Conservation (phyloP, 1,139 yeast genomes). For the Yamadazyma triangularis region DNA sequence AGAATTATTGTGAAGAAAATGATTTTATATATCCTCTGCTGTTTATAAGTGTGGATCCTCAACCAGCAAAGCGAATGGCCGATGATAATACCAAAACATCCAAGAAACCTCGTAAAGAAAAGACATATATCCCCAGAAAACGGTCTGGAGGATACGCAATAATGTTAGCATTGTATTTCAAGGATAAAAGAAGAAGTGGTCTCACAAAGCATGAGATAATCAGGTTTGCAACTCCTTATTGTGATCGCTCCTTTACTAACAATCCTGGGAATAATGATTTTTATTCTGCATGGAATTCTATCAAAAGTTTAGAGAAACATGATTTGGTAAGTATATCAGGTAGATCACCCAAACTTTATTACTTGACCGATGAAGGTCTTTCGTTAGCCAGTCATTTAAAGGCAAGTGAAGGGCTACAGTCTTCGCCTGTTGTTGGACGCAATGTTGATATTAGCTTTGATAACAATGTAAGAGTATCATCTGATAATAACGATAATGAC, state of each 20-base stretch:
- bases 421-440: slow-evolving; percentile 19
- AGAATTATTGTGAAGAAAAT: slow-evolving; percentile 42
- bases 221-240: slow-evolving; percentile 52
- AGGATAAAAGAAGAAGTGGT: slow-evolving; percentile 48
- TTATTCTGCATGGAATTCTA: slow-evolving; percentile 77
- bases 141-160: slow-evolving; percentile 90
- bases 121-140: slow-evolving; percentile 66
- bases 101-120: slow-evolving; percentile 21
- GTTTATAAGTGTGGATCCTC: slow-evolving; percentile 16
- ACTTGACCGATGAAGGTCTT: slow-evolving; percentile 69
- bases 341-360: slow-evolving; percentile 29
- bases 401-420: slow-evolving; percentile 35
- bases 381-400: slow-evolving; percentile 58
- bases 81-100: background rate
- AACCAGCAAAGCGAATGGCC: slow-evolving; percentile 3
- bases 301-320: slow-evolving; percentile 58
- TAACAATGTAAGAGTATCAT: slow-evolving; percentile 27
- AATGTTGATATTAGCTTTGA: slow-evolving; percentile 27
- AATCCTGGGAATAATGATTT: slow-evolving; percentile 60
- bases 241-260: slow-evolving; percentile 61
- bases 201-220: slow-evolving; percentile 59
- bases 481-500: slow-evolving; percentile 11
- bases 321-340: slow-evolving; percentile 59
- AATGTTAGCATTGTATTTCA: slow-evolving; percentile 54
- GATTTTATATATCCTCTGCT: slow-evolving; percentile 36